Conservation (phyloP, 441 rosid genomes). For the Aquilaria agallochum region DNA sequence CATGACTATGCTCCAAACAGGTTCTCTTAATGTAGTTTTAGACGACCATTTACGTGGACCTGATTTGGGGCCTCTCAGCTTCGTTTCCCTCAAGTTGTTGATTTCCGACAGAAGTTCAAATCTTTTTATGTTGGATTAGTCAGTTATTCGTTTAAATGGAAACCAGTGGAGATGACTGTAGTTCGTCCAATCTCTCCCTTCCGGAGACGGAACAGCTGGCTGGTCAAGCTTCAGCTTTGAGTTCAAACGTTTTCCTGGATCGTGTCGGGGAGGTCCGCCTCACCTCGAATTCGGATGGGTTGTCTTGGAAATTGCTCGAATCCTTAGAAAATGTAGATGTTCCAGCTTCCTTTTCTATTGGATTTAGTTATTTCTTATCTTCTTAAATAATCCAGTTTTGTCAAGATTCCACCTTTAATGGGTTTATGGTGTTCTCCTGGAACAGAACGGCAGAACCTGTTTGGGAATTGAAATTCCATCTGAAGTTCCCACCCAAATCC, state of each 20-base stretch:
- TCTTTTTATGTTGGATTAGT: neutral
- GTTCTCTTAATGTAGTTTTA: too few species aligned
- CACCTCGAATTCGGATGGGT: constrained; percentile 45
- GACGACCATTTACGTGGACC: neutral
- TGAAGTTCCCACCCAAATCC: constrained; percentile 31
- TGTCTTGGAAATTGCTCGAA: constrained; percentile 65
- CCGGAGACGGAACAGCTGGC: constrained; percentile 9
- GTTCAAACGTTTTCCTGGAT: constrained; percentile 49
- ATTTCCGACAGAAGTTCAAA: neutral
- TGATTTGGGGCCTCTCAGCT: constrained; percentile 2
- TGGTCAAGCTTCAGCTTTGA: constrained; percentile 22
- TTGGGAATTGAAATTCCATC: constrained; percentile 42
- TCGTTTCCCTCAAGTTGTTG: neutral
- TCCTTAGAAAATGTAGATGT: constrained; percentile 45
- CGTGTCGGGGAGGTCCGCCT: constrained; percentile 64
- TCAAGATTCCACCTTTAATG: constrained; percentile 10
- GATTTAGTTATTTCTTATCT: neutral
- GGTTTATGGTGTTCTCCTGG: constrained; percentile 17
- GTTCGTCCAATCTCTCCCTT: constrained; percentile 14
- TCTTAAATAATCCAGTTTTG: neutral
- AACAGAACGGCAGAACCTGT: constrained; percentile 53
- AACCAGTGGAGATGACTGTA: constrained; percentile 17
- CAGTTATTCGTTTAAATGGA: constrained; percentile 24
- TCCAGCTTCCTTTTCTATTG: constrained; percentile 1
- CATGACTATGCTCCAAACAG: too few species aligned